phyloP scores from a whole-genome alignment of 2,329 filamentous ascomycete species.

The Curvularia spicifera region DNA sequence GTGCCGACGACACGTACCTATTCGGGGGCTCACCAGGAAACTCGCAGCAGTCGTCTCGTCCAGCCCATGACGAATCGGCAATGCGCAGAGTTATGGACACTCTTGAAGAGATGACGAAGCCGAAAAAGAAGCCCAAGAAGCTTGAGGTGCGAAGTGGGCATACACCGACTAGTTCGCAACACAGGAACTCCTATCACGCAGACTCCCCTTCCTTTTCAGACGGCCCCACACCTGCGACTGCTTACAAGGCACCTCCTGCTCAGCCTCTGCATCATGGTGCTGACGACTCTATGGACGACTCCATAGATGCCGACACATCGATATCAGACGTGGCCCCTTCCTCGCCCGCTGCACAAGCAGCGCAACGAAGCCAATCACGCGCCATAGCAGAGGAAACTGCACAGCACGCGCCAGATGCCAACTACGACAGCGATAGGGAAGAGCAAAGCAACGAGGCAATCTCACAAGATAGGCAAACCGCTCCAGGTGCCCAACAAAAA shows the following conservation, averaged over 20 bases:
- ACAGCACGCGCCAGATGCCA: constrained; percentile 6
- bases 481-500: constrained; percentile 21
- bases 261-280: constrained; percentile 32
- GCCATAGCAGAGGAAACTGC: constrained; percentile 11
- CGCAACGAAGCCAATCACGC: constrained; percentile 40
- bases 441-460: neutral
- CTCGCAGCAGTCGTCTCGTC: constrained; percentile 27
- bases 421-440: neutral
- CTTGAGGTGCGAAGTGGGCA: constrained; percentile 27
- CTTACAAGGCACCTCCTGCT: constrained; percentile 52
- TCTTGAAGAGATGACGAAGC: constrained; percentile 26
- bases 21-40: constrained; percentile 50
- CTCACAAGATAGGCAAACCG: constrained; percentile 12
- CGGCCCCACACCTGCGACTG: constrained; percentile 50
- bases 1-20: constrained; percentile 56
- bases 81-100: constrained; percentile 27
- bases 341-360: constrained; percentile 53
- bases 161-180: constrained; percentile 22
- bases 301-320: constrained; percentile 35
- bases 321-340: constrained; percentile 49
- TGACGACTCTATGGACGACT: constrained; percentile 41
- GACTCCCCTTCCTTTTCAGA: constrained; percentile 41
- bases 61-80: constrained; percentile 14
- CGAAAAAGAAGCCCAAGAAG: constrained; percentile 34
- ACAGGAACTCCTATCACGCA: constrained; percentile 21